Conservation (phyloP, 23 red algal genomes). For the Gracilariopsis chorda region DNA sequence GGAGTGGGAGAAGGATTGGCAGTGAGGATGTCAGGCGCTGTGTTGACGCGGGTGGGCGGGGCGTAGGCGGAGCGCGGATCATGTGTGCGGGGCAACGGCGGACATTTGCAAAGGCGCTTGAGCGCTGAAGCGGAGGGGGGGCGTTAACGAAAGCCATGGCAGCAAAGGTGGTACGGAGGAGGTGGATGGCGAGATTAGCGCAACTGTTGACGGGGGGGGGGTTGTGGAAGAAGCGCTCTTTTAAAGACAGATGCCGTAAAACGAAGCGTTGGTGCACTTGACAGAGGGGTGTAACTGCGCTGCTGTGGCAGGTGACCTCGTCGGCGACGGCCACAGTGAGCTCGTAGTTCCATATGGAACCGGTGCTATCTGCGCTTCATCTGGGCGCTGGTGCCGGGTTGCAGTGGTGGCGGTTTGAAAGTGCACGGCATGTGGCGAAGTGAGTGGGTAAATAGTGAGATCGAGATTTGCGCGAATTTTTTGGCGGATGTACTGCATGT, state of each 20-base stretch:
- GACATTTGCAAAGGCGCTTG: neutral
- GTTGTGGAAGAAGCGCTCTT: too few relatives aligned
- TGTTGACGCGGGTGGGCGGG: neutral
- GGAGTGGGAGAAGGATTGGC: neutral
- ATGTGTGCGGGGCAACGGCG: neutral
- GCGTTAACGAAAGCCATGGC: neutral
- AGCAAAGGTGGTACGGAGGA: neutral
- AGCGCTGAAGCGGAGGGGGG: neutral
- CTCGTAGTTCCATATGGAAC: neutral
- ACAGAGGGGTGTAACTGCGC: too few relatives aligned
- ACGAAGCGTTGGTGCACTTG: too few relatives aligned
- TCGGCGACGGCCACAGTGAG: neutral
- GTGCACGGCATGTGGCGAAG: too few relatives aligned
- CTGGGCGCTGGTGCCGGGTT: neutral
- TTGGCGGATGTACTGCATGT: too few relatives aligned
- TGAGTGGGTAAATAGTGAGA: too few relatives aligned
- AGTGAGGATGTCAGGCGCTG: neutral
- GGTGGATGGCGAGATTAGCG: too few relatives aligned
- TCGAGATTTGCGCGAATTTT: too few relatives aligned
- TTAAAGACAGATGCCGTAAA: too few relatives aligned
- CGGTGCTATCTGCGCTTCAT: neutral
- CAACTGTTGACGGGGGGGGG: too few relatives aligned
- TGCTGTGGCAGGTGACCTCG: conserved; percentile 14
- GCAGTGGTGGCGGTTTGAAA: too few relatives aligned
- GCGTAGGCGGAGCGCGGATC: conserved; percentile 13